These are phyloP conservation scores for Ramularia collo-cygni DNA, from an alignment of 2,329 filamentous ascomycete species.

Conservation along the genomic window DNA sequence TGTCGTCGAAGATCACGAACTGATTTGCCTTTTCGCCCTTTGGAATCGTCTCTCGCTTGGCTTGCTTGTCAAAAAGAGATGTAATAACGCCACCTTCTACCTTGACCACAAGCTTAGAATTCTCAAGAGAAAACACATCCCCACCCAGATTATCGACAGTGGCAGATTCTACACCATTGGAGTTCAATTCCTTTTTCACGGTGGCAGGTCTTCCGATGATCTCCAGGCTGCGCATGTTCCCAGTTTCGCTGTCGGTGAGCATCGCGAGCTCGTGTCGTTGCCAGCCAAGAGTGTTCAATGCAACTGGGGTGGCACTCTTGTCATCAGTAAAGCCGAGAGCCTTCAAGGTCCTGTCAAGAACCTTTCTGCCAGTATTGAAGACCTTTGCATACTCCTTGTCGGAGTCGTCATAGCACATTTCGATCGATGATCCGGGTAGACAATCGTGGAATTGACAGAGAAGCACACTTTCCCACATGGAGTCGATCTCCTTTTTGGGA, in stretches of 20 bases:
- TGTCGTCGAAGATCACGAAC: conserved; percentile 92
- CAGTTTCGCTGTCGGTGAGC: conserved; percentile 2
- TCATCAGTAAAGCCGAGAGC: conserved; percentile 57
- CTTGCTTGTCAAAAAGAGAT: conserved; percentile 70
- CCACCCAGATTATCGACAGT: conserved; percentile 12
- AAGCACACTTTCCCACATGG: conserved; percentile 89
- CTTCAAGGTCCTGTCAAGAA: conserved; percentile 63
- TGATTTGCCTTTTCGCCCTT: conserved; percentile 73
- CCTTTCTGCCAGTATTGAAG: conserved; percentile 66
- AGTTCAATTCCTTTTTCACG: neutral
- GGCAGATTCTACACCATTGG: conserved; percentile 8
- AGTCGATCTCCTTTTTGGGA: conserved; percentile 86
- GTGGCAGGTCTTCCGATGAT: conserved; percentile 13
- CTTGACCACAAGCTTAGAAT: conserved; percentile 66
- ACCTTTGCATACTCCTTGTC: conserved; percentile 79
- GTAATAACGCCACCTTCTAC: conserved; percentile 72
- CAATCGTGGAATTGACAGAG: conserved; percentile 98
- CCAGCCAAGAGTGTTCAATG: conserved; percentile 86
- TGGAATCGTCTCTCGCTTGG: conserved; percentile 70
- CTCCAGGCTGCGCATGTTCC: conserved; percentile 2
- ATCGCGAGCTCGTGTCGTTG: conserved; percentile 40
- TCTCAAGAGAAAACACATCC: conserved; percentile 66
- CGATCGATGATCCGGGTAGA: conserved; percentile 86
- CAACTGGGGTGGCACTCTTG: conserved; percentile 47
- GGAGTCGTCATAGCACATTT: conserved; percentile 97